Evolutionary conservation across 352 stramenopile genomes (phyloP).

Genomic region (Globisporangium recalcitrans): DNA sequence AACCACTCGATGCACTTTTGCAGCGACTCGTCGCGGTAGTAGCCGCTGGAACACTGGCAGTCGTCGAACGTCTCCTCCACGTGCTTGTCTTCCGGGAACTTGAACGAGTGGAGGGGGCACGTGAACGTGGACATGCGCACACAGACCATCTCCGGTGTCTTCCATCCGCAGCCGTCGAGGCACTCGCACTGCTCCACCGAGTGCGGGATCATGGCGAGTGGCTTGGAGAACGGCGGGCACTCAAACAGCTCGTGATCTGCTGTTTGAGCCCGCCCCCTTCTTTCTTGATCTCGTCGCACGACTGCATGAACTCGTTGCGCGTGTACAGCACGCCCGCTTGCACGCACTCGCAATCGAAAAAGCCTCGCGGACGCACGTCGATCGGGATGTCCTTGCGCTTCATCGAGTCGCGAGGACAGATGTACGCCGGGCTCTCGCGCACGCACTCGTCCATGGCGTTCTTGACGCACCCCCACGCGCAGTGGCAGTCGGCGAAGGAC

Average conservation of each 20-base stretch:
- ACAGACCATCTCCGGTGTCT: conserved; percentile 63
- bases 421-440: conserved; percentile 46
- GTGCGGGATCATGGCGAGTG: conserved; percentile 47
- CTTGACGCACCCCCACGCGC: conserved; percentile 67
- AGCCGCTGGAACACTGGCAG: conserved; percentile 66
- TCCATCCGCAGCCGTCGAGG: conserved; percentile 68
- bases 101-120: conserved; percentile 62
- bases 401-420: conserved; percentile 56
- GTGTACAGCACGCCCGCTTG: conserved; percentile 28
- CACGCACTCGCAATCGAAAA: conserved; percentile 73
- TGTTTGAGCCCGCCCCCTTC: conserved; percentile 20
- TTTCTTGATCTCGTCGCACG: conserved; percentile 30
- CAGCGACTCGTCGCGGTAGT: conserved; percentile 52
- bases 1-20: conserved; percentile 62
- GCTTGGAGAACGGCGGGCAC: conserved; percentile 56
- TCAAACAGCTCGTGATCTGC: conserved; percentile 21
- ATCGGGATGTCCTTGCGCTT: conserved; percentile 35
- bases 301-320: conserved; percentile 55
- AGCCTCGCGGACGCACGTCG: conserved; percentile 41
- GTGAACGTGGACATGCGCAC: conserved; percentile 48
- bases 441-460: conserved; percentile 38
- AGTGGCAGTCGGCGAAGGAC: conserved; percentile 71
- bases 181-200: conserved; percentile 76
- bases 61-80: conserved; percentile 51
- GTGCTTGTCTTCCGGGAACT: conserved; percentile 21